These are phyloP conservation scores for Colletotrichum gigasporum DNA, from an alignment of 2,329 filamentous ascomycete species.

Conservation along the genomic window DNA sequence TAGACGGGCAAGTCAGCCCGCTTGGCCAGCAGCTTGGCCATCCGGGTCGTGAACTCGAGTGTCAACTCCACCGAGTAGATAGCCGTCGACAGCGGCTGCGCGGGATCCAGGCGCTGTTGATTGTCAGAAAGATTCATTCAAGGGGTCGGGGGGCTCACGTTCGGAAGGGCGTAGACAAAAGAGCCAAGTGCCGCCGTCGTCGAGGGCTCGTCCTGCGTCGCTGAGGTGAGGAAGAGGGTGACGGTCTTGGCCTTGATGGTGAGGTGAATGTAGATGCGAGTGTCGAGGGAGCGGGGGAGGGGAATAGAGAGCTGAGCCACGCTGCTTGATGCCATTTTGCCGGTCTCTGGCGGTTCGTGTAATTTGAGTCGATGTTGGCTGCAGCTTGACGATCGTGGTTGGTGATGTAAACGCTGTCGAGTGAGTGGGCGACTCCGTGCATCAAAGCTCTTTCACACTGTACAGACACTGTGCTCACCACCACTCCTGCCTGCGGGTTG, in stretches of 20 bases:
- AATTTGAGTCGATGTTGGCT: not conserved
- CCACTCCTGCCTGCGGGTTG: not conserved
- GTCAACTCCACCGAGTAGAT: slow-evolving; percentile 81
- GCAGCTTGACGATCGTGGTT: not conserved
- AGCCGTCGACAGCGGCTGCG: slow-evolving; percentile 78
- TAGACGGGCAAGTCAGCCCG: slow-evolving; percentile 82
- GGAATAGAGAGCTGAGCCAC: slow-evolving; percentile 63
- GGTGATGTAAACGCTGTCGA: slow-evolving; percentile 13
- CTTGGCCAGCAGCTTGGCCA: slow-evolving; percentile 85
- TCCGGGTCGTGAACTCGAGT: slow-evolving; percentile 85
- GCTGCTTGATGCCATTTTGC: slow-evolving; percentile 30
- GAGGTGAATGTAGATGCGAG: slow-evolving; percentile 68
- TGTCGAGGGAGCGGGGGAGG: slow-evolving; percentile 68
- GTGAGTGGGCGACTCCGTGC: not conserved
- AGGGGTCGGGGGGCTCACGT: slow-evolving; percentile 63
- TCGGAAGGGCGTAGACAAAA: slow-evolving; percentile 92
- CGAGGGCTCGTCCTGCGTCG: slow-evolving; percentile 60
- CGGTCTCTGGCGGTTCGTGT: not conserved
- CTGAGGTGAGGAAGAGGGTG: slow-evolving; percentile 69
- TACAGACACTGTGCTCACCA: not conserved
- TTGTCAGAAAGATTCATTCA: not conserved
- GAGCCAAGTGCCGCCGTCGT: slow-evolving; percentile 75
- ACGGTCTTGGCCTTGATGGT: slow-evolving; percentile 67
- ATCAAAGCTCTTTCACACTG: not conserved
- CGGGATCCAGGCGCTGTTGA: slow-evolving; percentile 60